Percentiles rank a stretch among this genome's conserved stretches.
Evolutionary conservation across 2,329 filamentous ascomycete genomes (phyloP).

Genomic region (Exophiala viscosa): DNA sequence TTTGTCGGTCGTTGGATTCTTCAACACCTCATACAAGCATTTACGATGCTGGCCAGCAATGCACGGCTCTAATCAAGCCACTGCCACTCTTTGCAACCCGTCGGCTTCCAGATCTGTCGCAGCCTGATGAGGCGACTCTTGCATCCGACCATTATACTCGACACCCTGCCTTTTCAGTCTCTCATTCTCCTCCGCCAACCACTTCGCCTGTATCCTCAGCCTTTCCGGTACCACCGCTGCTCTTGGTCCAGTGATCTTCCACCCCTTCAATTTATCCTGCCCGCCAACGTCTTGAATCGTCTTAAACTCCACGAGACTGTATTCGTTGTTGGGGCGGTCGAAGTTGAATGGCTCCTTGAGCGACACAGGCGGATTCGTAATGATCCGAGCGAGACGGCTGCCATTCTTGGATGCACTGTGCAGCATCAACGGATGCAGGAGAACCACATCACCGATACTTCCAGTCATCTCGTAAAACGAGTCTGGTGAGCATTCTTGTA

Average conservation of each 20-base stretch:
- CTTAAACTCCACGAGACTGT: slow-evolving; percentile 52
- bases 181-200: too few species aligned
- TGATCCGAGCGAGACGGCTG: slow-evolving; percentile 47
- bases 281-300: slow-evolving; percentile 48
- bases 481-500: slow-evolving; percentile 1
- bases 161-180: too few species aligned
- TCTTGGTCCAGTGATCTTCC: slow-evolving; percentile 39
- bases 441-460: slow-evolving; percentile 51
- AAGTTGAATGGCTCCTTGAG: slow-evolving; percentile 52
- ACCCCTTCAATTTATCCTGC: slow-evolving; percentile 45
- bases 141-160: too few species aligned
- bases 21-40: too few species aligned
- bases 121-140: too few species aligned
- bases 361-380: slow-evolving; percentile 54
- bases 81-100: too few species aligned
- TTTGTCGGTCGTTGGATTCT: too few species aligned
- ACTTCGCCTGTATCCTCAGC: too few species aligned
- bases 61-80: too few species aligned
- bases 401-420: slow-evolving; percentile 52
- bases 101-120: too few species aligned
- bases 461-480: slow-evolving; percentile 53
- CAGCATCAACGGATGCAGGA: slow-evolving; percentile 55
- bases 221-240: too few species aligned
- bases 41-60: too few species aligned
- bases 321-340: slow-evolving; percentile 43